Base-by-base conservation (phyloP, 1,284 basidiomycete genomes). In the Malassezia slooffiae region DNA sequence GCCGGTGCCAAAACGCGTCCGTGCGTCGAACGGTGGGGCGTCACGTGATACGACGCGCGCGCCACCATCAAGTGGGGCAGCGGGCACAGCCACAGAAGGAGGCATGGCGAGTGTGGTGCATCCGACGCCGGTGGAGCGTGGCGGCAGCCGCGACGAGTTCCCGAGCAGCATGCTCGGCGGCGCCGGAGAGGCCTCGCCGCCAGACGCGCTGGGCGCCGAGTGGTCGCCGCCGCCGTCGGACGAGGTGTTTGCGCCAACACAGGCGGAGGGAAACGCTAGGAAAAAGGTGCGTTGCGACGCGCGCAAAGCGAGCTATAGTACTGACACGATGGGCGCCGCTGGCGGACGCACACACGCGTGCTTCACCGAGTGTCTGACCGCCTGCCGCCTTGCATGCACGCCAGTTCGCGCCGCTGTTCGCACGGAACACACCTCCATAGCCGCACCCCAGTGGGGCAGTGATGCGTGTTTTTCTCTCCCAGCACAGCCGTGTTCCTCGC, bases 211-310 rank as follows among this genome's bases (percentile, higher is more conserved):
- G n/a, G n/a, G n/a, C n/a, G n/a, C n/a, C n/a, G n/a, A n/a, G n/a
- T n/a, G n/a, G n/a, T n/a, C 29, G 15, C 8, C 29, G 19, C 16
- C 16, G 15, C 31, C 16, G 15, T 17, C 21, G 13, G 5, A 38
- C 13, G 39, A 41, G 11, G 13, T 20, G 7, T 16, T 41, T 4
- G 26, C 29, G 2, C 21, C 39, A 6, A 33, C 39, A 3, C 39
- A 41, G 11, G 29, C n/a, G 12, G 8, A 15, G 3, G 23, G 24
- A 7, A 12, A 5, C n/a, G 21, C 38, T 5, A 19, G 29, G 2
- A 40, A 40, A 33, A 40, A 33, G 38, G 38, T 33, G 32, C 20
- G 38, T 21, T n/a, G n/a, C n/a, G n/a, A n/a, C n/a, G n/a, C n/a
- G n/a, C n/a, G n/a, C n/a, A n/a, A n/a, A n/a, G n/a, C n/a, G n/a